Evolutionary conservation across 352 stramenopile species (phyloP), one percentile per base, ranked within the genome.

Genomic region (Pythium oligandrum): DNA sequence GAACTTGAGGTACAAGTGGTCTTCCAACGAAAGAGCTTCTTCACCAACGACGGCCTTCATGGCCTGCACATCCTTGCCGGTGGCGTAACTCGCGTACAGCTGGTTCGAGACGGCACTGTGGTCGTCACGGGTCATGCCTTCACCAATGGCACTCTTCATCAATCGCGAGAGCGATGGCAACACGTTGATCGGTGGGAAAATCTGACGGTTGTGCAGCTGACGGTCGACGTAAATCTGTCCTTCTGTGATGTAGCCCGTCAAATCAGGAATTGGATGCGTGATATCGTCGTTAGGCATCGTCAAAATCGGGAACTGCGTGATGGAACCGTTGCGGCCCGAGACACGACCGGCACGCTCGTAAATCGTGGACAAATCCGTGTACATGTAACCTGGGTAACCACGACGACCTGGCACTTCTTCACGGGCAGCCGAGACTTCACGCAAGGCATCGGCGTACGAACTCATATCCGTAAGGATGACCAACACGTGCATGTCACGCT

Each of bases 231-330:
- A 99, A 69, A 99, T 96, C 80, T 95, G 97, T 60, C 96, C 97
- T 71, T 99, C 97, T 35, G 97, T 99, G 78, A 99, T 99, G 77
- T 99, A 99, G 38, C 97, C 97, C 56, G 97, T 99, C 54, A 99
- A 81, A 93, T 99, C 97, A 58, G 97, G 97, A 86, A 99, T 99
- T 56, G 97, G 97, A 70, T 99, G 97, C 44, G 97, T 99, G 79
- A 99, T 99, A 86, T 99, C 97, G 74, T 99, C 96, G 86, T 99
- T 99, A 58, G 97, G 97, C 96, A 99, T 99, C 44, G 97, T 99
- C 68, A 99, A 75, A 75, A 99, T 99, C 55, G 97, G 97, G 52
- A 99, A 81, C 79, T 99, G 96, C 46, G 97, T 99, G 71, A 99
- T 99, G 45, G 96, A 99, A 38, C 64, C 97, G 65, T 99, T 99